A percentile compares a stretch with the other conserved stretches of the same genome.
Conservation (phyloP, 805 yeast genomes). For the Trichomonascus vanleenenianus region DNA sequence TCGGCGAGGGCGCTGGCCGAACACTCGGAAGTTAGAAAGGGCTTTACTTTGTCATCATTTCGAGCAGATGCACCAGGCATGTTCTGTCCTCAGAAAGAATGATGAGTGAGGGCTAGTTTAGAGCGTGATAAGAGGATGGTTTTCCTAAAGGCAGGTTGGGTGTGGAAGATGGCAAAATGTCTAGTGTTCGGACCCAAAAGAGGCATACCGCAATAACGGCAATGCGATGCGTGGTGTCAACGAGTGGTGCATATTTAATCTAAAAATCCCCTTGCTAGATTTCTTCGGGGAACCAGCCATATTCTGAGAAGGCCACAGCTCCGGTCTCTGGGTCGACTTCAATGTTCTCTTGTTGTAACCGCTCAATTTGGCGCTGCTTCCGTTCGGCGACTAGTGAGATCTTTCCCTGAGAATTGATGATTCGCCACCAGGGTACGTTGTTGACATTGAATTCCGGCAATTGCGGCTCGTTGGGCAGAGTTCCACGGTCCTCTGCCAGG, state of each 20-base stretch:
- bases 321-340: constrained; percentile 24
- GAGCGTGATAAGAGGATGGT: background rate
- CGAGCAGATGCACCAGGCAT: too few species aligned
- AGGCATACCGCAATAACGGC: too few species aligned
- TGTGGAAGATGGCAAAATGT: background rate
- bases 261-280: background rate
- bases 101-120: too few species aligned
- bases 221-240: background rate
- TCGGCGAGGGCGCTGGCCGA: too few species aligned
- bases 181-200: background rate
- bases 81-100: too few species aligned
- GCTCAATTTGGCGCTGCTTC: constrained; percentile 39
- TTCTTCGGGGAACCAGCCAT: constrained; percentile 63
- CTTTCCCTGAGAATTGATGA: constrained; percentile 53
- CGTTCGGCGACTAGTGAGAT: constrained; percentile 44
- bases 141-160: background rate
- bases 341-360: constrained; percentile 40
- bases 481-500: constrained; percentile 2
- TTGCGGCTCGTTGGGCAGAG: constrained; percentile 8
- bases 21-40: too few species aligned
- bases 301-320: constrained; percentile 36
- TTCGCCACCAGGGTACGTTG: constrained; percentile 77
- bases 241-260: background rate
- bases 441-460: constrained; percentile 23
- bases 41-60: too few species aligned